A percentile compares a stretch with the other conserved stretches of the same genome.
Conservation (phyloP, 148 eudicot species). For the Tetragonia tetragonoides region DNA sequence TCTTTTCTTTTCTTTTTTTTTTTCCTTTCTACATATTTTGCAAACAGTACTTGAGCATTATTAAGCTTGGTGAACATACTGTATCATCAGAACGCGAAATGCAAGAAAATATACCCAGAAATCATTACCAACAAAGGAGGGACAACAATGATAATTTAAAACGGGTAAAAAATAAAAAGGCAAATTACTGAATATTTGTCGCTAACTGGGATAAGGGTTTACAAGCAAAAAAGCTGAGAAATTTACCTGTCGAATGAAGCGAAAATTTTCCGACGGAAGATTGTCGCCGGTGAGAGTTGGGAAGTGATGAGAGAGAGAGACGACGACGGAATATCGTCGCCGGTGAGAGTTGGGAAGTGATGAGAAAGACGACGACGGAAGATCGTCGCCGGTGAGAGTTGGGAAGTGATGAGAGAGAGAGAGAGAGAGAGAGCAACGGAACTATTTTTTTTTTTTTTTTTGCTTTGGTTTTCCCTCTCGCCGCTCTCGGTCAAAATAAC, state of each 20-base stretch:
- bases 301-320: not conserved
- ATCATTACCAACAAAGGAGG: not conserved
- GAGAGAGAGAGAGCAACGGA: not conserved
- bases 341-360: not conserved
- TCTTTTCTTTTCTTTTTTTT: not conserved
- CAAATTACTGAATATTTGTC: too few relatives aligned
- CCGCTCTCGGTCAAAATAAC: not conserved
- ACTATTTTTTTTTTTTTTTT: not conserved
- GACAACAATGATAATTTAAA: not conserved
- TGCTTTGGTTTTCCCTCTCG: not conserved
- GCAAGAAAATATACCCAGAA: not conserved
- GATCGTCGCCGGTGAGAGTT: too few relatives aligned
- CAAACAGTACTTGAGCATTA: not conserved
- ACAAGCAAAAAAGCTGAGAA: too few relatives aligned
- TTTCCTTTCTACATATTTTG: not conserved
- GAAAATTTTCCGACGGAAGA: too few relatives aligned
- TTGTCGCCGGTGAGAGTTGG: not conserved
- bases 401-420: not conserved
- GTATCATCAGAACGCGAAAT: not conserved
- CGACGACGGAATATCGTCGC: not conserved
- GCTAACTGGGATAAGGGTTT: too few relatives aligned
- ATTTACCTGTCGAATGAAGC: too few relatives aligned
- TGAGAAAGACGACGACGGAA: not conserved
- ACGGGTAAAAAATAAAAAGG: not conserved
- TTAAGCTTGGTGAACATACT: not conserved